Conservation (phyloP, 2,329 filamentous ascomycete species). For the Clonostachys byssicola region DNA sequence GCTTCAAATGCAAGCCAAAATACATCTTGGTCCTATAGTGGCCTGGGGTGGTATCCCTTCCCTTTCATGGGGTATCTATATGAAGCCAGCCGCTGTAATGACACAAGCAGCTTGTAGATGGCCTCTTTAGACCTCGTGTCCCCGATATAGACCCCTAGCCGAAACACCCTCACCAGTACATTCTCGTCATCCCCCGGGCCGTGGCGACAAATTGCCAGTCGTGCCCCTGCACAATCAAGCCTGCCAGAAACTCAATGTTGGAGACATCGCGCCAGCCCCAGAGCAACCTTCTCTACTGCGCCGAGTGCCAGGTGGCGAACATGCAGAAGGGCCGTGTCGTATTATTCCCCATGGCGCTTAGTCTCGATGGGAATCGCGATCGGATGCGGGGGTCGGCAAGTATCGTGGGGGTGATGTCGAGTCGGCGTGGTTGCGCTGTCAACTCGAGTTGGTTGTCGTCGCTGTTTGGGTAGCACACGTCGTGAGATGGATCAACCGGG, state of each 20-base stretch:
- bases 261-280: not conserved
- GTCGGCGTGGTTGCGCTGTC: no score
- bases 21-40: slow-evolving; percentile 44
- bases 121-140: slow-evolving; percentile 6
- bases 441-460: no score
- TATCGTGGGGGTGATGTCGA: no score
- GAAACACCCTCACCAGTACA: slow-evolving; percentile 1
- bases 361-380: slow-evolving; percentile 12
- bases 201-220: slow-evolving; percentile 10
- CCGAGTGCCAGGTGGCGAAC: slow-evolving; percentile 11
- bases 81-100: slow-evolving; percentile 3
- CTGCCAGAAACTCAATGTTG: slow-evolving; percentile 9
- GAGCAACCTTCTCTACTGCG: slow-evolving; percentile 9
- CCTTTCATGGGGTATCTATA: not conserved
- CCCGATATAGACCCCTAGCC: slow-evolving; percentile 2
- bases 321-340: slow-evolving; percentile 7
- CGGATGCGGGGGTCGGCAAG: not conserved
- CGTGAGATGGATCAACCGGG: no score
- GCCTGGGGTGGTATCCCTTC: no score
- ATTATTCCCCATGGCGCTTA: slow-evolving; percentile 6
- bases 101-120: slow-evolving; percentile 7
- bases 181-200: slow-evolving; percentile 4
- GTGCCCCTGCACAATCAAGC: slow-evolving; percentile 10
- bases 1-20: slow-evolving; percentile 7
- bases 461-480: no score